Percentiles rank a stretch among this genome's conserved stretches.
These are phyloP conservation scores for Skeletonema menzelii DNA, from an alignment of 108 stramenopile genomes.

Conservation along the genomic window DNA sequence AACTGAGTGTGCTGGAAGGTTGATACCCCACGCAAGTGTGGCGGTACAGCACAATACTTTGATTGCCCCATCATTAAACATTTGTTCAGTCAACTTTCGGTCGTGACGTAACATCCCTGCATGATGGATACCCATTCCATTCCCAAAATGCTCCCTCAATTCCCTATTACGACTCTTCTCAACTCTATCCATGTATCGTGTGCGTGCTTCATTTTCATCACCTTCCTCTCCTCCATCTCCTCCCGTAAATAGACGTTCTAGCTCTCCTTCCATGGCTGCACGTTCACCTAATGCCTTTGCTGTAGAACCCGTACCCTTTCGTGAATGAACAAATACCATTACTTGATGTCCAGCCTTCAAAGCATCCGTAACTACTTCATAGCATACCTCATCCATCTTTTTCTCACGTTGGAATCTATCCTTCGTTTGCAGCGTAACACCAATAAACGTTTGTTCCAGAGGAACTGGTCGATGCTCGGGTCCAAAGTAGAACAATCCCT, in stretches of 20 bases:
- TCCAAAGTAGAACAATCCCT: conserved; percentile 95
- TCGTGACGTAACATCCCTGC: conserved; percentile 99
- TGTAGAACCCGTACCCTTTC: conserved; percentile 95
- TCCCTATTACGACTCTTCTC: conserved; percentile 90
- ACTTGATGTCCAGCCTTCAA: conserved; percentile 95
- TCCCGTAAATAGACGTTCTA: conserved; percentile 73
- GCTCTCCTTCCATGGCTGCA: conserved; percentile 59
- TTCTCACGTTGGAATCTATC: conserved; percentile 68
- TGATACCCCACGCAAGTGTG: conserved; percentile 94
- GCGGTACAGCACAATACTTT: conserved; percentile 97
- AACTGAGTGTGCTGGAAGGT: conserved; percentile 94
- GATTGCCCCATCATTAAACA: conserved; percentile 96
- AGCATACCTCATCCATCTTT: conserved; percentile 93
- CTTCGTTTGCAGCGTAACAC: conserved; percentile 82
- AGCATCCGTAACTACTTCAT: conserved; percentile 86
- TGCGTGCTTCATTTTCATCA: conserved; percentile 54
- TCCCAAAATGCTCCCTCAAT: conserved; percentile 81
- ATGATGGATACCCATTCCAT: conserved; percentile 98
- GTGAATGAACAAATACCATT: conserved; percentile 99
- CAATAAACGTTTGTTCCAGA: conserved; percentile 95
- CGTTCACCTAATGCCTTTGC: conserved; percentile 81
- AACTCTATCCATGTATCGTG: conserved; percentile 62
- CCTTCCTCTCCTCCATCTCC: conserved; percentile 55
- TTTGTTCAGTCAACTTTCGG: conserved; percentile 91
- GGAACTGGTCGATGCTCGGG: conserved; percentile 98